Percentiles rank a stretch among this genome's conserved stretches.
phyloP scores from a whole-genome alignment of 306 rosid species.

The Leucaena leucocephala region DNA sequence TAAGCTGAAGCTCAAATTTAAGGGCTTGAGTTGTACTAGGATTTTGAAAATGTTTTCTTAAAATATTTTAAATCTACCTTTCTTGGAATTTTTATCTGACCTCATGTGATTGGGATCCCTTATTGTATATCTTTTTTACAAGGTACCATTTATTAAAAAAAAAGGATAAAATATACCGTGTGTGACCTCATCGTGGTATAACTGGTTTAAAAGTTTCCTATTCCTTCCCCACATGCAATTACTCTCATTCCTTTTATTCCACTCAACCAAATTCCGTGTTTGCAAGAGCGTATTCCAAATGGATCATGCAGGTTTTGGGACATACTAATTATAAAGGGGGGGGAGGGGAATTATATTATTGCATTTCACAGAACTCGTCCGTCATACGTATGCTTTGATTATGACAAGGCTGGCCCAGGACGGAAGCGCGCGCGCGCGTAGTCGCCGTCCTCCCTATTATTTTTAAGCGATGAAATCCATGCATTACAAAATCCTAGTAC shows the following conservation, averaged over 20 bases:
- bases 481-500: not conserved
- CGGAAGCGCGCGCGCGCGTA: not conserved
- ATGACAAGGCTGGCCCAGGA: conserved; percentile 22
- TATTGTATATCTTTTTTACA: no score
- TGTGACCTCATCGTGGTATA: no score
- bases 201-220: not conserved
- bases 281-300: not conserved
- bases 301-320: not conserved
- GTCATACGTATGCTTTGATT: not conserved
- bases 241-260: not conserved
- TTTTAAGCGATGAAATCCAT: conserved; percentile 29
- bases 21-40: no score
- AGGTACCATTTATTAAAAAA: no score
- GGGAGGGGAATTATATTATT: not conserved
- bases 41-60: no score
- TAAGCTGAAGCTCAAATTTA: no score
- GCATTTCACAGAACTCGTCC: not conserved
- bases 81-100: no score
- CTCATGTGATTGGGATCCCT: no score
- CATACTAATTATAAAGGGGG: not conserved
- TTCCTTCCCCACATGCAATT: not conserved
- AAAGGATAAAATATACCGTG: no score
- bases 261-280: not conserved
- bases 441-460: not conserved
- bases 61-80: no score